phyloP scores from a whole-genome alignment of 768 basidiomycete genomes.

The Strobilomyces confusus region DNA sequence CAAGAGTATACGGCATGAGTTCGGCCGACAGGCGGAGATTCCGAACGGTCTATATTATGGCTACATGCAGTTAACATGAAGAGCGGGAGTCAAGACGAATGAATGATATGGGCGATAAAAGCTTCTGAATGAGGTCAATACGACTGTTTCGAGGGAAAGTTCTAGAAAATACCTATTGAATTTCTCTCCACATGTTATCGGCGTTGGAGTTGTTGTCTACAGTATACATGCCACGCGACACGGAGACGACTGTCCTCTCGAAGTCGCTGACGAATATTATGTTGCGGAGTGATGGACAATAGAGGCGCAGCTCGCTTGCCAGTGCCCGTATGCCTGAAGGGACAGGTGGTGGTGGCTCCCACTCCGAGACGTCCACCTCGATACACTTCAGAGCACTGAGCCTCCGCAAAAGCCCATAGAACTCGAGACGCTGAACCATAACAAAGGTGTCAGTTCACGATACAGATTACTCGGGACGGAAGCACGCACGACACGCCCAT shows the following conservation, averaged over 20 bases:
- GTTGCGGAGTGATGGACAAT: constrained; percentile 46
- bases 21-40: constrained; percentile 8
- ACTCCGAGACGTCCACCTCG: constrained; percentile 63
- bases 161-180: constrained; percentile 19
- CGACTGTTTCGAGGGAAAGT: neutral
- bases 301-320: constrained; percentile 56
- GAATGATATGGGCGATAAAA: constrained; percentile 1
- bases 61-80: constrained; percentile 19
- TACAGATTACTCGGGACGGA: neutral
- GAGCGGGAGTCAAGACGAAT: constrained; percentile 6
- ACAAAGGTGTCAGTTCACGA: constrained; percentile 5
- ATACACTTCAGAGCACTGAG: constrained; percentile 48
- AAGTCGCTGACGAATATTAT: constrained; percentile 64
- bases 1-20: neutral
- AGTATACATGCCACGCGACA: constrained; percentile 32
- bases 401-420: constrained; percentile 58
- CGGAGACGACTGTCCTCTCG: constrained; percentile 47
- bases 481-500: constrained; percentile 31
- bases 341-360: constrained; percentile 55
- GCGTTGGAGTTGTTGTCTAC: constrained; percentile 24
- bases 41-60: constrained; percentile 5
- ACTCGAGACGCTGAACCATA: constrained; percentile 48
- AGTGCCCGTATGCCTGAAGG: constrained; percentile 54
- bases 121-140: constrained; percentile 2
- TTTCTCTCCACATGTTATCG: constrained; percentile 32